Base-by-base conservation (phyloP, 31 red algal genomes). In the Bonnemaisonia californica region DNA sequence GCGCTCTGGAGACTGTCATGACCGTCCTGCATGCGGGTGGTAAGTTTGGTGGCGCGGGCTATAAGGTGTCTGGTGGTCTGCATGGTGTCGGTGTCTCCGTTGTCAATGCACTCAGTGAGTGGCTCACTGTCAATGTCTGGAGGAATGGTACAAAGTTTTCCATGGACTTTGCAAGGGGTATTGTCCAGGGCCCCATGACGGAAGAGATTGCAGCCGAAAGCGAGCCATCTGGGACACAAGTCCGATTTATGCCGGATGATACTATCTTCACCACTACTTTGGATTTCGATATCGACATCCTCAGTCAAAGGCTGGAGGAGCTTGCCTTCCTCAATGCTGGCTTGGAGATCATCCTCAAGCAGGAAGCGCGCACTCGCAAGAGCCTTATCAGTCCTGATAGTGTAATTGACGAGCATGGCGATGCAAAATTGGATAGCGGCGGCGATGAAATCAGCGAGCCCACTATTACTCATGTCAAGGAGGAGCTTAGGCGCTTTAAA, bases 21-120 rank as follows among this genome's bases (percentile, higher is more conserved):
- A 99, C 98, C 3, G 91, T 95, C 4, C 80, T 99, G 29, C 94
- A 97, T 86, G 94, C 98, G 9, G 98, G 98, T 29, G 98, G 98
- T 4, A 99, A 99, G 65, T 99, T 99, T 74, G 98, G 98, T 18
- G 89, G 81, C 13, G 85, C 69, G 11, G 94, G 98, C 3, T 99
- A 99, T 84, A 77, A 90, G 0, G 94, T 99, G 3, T 97, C 94
- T 62, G 98, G 98, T 22, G 98, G 98, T 33, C 69, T 99, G 47
- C 98, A 99, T 80, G 98, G 98, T n/a, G 98, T 99, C n/a, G 98
- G 98, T 63, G 80, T 99, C 3, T 89, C 82, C 38, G 98, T 99
- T 42, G 98, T 99, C n/a, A 99, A 99, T 80, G 98, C 98, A 12
- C 76, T 99, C 24, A 95, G 91, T 61, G 87, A 91, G 69, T 88